Conservation (phyloP, 352 stramenopile genomes). For the Globisporangium orthogonon region DNA sequence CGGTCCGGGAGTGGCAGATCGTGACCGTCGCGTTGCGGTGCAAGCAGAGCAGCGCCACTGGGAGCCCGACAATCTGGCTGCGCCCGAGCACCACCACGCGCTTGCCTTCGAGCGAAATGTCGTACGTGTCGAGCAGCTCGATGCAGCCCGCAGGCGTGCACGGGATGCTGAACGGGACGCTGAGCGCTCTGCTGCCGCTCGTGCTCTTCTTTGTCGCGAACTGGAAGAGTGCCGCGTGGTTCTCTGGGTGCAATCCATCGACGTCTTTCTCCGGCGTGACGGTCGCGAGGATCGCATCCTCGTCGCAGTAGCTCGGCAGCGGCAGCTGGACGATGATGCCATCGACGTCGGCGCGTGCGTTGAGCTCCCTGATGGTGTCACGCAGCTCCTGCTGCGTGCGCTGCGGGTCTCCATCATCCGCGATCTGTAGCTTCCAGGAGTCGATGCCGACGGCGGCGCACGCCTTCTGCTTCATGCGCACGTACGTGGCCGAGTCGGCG, state of each 20-base stretch:
- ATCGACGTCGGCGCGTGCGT: constrained; percentile 61
- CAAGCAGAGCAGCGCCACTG: constrained; percentile 93
- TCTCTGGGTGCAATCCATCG: constrained; percentile 97
- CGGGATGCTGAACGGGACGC: constrained; percentile 81
- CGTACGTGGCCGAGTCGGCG: constrained; percentile 96
- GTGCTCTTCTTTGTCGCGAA: constrained; percentile 41
- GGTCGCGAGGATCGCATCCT: constrained; percentile 87
- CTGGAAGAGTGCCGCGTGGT: constrained; percentile 91
- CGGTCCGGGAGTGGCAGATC: constrained; percentile 95
- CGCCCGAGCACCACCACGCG: constrained; percentile 96
- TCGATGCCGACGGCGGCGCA: constrained; percentile 92
- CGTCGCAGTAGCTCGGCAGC: constrained; percentile 91
- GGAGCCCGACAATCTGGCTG: constrained; percentile 97
- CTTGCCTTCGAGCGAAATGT: constrained; percentile 91
- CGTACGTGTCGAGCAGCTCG: constrained; percentile 90
- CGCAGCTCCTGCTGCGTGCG: constrained; percentile 25
- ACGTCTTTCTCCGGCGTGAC: constrained; percentile 96
- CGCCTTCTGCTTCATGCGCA: constrained; percentile 98
- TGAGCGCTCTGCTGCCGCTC: constrained; percentile 10
- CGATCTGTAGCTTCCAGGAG: constrained; percentile 78
- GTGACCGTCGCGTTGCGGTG: constrained; percentile 96
- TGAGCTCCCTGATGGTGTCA: constrained; percentile 55
- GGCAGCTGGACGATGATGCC: constrained; percentile 90
- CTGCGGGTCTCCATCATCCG: constrained; percentile 6
- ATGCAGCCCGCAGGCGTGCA: constrained; percentile 97